These are phyloP conservation scores for Solanum lignicaule DNA, from an alignment of 257 asterid species.

Conservation along the genomic window DNA sequence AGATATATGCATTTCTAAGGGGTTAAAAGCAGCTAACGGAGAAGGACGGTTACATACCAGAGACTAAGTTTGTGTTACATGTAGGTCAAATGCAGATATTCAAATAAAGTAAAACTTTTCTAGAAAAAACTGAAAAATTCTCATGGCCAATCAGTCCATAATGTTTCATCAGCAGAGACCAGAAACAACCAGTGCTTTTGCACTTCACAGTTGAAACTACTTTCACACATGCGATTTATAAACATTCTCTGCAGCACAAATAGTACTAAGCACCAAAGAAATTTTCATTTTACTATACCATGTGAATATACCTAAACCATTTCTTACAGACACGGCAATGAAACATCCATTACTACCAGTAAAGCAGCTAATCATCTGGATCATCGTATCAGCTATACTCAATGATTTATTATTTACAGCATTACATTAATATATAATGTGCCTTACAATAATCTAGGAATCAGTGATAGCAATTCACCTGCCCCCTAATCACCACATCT, in stretches of 20 bases:
- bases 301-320: neutral
- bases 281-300: neutral
- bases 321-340: neutral
- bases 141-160: neutral
- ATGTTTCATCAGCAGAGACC: constrained; percentile 2
- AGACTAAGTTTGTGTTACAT: constrained; percentile 73
- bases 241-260: neutral
- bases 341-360: neutral
- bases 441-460: neutral
- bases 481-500: neutral
- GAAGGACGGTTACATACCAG: constrained; percentile 63
- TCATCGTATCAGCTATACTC: neutral
- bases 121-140: neutral
- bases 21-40: constrained; percentile 66
- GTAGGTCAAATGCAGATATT: constrained; percentile 4
- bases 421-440: neutral
- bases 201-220: neutral
- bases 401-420: neutral
- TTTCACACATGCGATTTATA: neutral
- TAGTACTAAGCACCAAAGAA: neutral
- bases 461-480: neutral
- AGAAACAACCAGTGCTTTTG: constrained; percentile 27
- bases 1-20: constrained; percentile 41
- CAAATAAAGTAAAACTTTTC: neutral
- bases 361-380: neutral